Percentiles rank a stretch among this genome's conserved stretches.
phyloP scores from a whole-genome alignment of 805 yeast genomes.

The Yamadazyma endophytica region DNA sequence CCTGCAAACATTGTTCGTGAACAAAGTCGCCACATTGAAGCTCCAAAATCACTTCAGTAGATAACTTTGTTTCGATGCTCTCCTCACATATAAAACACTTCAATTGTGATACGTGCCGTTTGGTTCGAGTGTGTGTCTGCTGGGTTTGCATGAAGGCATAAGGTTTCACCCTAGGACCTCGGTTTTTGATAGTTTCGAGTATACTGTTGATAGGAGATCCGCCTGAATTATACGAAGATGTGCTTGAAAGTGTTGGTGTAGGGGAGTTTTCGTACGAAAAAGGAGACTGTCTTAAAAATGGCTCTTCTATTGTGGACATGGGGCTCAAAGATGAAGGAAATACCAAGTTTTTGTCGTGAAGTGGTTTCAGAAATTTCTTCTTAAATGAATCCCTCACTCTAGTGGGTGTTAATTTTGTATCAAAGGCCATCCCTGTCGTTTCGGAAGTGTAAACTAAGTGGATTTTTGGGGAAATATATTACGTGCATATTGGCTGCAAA shows the following conservation, averaged over 20 bases:
- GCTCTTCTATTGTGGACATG: slow-evolving; percentile 3
- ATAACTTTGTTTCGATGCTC: slow-evolving; percentile 40
- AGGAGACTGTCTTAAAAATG: background rate
- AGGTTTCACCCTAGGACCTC: slow-evolving; percentile 24
- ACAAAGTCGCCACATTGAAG: slow-evolving; percentile 51
- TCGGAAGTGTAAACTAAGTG: too few relatives aligned
- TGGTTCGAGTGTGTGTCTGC: slow-evolving; percentile 8
- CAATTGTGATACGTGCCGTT: slow-evolving; percentile 2
- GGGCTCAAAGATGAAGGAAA: slow-evolving; percentile 11
- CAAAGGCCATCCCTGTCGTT: too few relatives aligned
- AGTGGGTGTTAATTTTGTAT: background rate
- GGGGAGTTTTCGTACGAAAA: background rate
- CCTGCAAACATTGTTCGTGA: slow-evolving; percentile 55
- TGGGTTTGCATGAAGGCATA: slow-evolving; percentile 16
- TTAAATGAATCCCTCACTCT: slow-evolving; percentile 3
- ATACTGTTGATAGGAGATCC: background rate
- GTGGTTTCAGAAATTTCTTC: background rate
- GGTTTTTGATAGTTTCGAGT: background rate
- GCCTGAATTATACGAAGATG: slow-evolving; percentile 1
- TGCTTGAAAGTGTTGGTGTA: background rate
- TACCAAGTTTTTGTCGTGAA: slow-evolving; percentile 1
- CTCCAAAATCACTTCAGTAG: slow-evolving; percentile 43
- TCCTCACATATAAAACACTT: slow-evolving; percentile 53
- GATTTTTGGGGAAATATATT: background rate
- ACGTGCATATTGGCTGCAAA: background rate